A percentile compares a stretch with the other conserved stretches of the same genome.
phyloP scores from a whole-genome alignment of 495 filamentous ascomycete species.

The Xylaria telfairii region DNA sequence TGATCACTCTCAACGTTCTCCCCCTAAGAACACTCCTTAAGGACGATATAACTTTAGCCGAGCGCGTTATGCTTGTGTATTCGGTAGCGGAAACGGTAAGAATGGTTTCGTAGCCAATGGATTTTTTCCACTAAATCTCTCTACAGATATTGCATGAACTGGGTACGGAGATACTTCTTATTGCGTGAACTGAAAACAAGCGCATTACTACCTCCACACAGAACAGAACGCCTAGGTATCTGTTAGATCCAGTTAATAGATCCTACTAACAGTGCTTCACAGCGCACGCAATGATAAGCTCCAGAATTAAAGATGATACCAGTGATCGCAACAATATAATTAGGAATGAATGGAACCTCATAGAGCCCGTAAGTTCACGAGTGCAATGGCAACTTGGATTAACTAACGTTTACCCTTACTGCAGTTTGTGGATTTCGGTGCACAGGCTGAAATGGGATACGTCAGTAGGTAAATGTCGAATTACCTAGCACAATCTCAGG shows the following conservation, averaged over 20 bases:
- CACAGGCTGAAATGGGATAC: conserved; percentile 14
- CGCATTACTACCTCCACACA: not conserved
- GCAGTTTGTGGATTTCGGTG: conserved; percentile 8
- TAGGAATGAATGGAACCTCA: no score
- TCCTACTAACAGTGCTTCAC: not conserved
- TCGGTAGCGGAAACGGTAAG: not conserved
- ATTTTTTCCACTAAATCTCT: not conserved
- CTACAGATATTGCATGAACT: conserved; percentile 21
- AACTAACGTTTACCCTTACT: not conserved
- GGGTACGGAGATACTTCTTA: not conserved
- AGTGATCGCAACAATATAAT: no score
- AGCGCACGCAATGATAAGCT: not conserved
- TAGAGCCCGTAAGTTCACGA: conserved; percentile 13
- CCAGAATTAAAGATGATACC: not conserved
- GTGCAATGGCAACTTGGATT: not conserved
- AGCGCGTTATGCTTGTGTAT: not conserved
- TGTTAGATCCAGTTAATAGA: not conserved
- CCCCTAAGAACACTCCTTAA: not conserved
- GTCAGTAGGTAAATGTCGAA: not conserved
- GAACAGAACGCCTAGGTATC: not conserved
- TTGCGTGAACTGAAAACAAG: not conserved
- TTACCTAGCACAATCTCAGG: not conserved
- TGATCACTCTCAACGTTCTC: not conserved
- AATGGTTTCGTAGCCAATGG: not conserved
- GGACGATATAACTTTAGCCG: conserved; percentile 5